Conservation (phyloP, 352 stramenopile genomes). For the Globisporangium iwayamae region DNA sequence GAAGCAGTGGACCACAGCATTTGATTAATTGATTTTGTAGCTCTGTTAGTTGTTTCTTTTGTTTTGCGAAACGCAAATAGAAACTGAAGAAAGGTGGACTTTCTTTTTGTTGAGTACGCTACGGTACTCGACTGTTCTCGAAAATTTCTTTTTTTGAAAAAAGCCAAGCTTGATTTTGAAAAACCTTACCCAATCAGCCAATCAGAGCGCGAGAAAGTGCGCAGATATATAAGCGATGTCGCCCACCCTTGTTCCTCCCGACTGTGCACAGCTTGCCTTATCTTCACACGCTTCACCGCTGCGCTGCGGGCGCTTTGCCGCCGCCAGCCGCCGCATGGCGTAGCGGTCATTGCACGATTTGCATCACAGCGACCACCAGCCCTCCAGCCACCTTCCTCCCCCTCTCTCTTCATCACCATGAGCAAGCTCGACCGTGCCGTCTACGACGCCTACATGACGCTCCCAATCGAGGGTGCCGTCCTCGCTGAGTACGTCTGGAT, state of each 20-base stretch:
- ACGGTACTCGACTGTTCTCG: neutral
- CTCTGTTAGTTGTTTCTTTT: too few relatives aligned
- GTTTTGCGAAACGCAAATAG: neutral
- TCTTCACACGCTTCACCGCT: neutral
- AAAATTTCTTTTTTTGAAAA: neutral
- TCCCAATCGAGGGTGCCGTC: constrained; percentile 46
- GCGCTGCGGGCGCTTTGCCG: neutral
- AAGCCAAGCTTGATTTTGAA: neutral
- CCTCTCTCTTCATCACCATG: constrained; percentile 29
- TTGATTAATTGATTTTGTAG: too few relatives aligned
- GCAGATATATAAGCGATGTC: neutral
- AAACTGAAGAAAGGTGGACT: constrained; percentile 12
- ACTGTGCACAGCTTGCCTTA: neutral
- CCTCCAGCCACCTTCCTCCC: neutral
- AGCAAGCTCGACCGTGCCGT: constrained; percentile 80
- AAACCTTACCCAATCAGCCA: neutral
- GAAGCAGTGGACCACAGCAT: too few relatives aligned
- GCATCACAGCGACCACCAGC: constrained; percentile 3
- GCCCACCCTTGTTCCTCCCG: neutral
- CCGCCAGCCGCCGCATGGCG: neutral
- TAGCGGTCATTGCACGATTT: constrained; percentile 8
- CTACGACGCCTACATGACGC: constrained; percentile 78
- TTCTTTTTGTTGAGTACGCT: constrained; percentile 1
- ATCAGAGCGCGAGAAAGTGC: neutral
- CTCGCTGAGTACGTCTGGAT: constrained; percentile 96